phyloP scores from a whole-genome alignment of 106 monocot genomes.

The Dactylorhiza incarnata region DNA sequence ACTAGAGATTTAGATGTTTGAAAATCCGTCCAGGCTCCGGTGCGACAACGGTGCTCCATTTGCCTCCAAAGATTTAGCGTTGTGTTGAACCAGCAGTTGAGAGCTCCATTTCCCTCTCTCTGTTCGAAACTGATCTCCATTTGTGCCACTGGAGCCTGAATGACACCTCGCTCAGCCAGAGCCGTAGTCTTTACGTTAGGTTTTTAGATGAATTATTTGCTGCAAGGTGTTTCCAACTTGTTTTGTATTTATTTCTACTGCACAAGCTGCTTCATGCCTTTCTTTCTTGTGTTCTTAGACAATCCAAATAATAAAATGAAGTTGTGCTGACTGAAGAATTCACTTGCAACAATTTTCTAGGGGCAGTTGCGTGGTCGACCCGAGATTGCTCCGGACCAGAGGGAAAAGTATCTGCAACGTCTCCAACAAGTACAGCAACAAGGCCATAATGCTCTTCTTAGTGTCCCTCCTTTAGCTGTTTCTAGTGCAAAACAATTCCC shows the following conservation, averaged over 20 bases:
- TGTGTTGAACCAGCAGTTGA: too few relatives aligned
- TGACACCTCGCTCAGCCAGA: too few relatives aligned
- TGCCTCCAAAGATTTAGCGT: too few relatives aligned
- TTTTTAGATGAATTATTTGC: slow-evolving; percentile 1
- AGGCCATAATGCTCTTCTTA: slow-evolving; percentile 51
- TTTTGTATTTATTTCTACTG: not conserved
- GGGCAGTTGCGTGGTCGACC: slow-evolving; percentile 76
- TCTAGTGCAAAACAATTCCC: slow-evolving; percentile 62
- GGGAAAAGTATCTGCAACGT: slow-evolving; percentile 86
- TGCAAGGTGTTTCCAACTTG: not conserved
- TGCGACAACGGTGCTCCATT: too few relatives aligned
- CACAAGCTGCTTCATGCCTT: not conserved
- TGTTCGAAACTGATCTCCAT: too few relatives aligned
- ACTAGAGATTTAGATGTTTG: too few relatives aligned
- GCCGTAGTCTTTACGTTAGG: not conserved
- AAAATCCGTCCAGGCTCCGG: too few relatives aligned
- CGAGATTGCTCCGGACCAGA: slow-evolving; percentile 92
- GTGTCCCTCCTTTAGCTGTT: slow-evolving; percentile 42
- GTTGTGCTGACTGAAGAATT: not conserved
- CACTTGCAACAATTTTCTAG: slow-evolving; percentile 13
- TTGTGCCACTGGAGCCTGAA: too few relatives aligned
- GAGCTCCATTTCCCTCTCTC: too few relatives aligned
- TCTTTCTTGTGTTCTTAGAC: not conserved
- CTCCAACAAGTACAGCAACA: slow-evolving; percentile 89
- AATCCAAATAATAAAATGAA: not conserved